Evolutionary conservation across 75 land plant species (phyloP), one percentile per base, ranked within the genome.

Genomic region (Larix kaempferi): DNA sequence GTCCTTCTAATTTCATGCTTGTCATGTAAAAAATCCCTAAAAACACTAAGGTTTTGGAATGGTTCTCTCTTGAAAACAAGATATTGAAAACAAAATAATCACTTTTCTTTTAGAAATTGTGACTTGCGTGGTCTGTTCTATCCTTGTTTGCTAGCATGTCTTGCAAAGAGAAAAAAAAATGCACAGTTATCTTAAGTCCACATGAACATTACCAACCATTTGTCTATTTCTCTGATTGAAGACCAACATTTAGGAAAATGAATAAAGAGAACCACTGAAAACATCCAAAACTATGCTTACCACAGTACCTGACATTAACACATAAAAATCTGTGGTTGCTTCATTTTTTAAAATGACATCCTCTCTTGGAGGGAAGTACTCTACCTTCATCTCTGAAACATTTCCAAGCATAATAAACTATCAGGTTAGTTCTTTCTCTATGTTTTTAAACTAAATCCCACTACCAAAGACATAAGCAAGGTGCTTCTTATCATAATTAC

Each of bases 321-420:
- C 82, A 78, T 92, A 92, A 58, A 92, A 88, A 35, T 82, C 89
- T 56, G 94, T 84, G 11, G 94, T 91, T 57, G 90, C 88, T 77
- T 92, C 94, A 77, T 91, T 91, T 56, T 87, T 79, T 57, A 88
- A 76, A 63, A 84, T 89, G 74, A 89, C 79, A 62, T 89, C 91
- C 62, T 86, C 89, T 61, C 78, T 77, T n/a, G 91, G 91, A 41
- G 89, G 88, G 69, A 81, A 86, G 62, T 86, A 89, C 74, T 89
- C 91, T 37, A 84, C 91, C 80, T 84, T 89, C 91, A 89, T 89
- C 77, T 89, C 89, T 12, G 91, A 80, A 49, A 89, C 91, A 89
- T 89, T 56, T 22, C 52, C 52, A 25, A 59, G 37, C 2, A 61
- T 26, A n/a, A 37, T 0, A 58, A 6, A 22, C 33, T 29, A 29